Base-by-base conservation (phyloP, 2,329 filamentous ascomycete genomes). In the Colletotrichum gigasporum region DNA sequence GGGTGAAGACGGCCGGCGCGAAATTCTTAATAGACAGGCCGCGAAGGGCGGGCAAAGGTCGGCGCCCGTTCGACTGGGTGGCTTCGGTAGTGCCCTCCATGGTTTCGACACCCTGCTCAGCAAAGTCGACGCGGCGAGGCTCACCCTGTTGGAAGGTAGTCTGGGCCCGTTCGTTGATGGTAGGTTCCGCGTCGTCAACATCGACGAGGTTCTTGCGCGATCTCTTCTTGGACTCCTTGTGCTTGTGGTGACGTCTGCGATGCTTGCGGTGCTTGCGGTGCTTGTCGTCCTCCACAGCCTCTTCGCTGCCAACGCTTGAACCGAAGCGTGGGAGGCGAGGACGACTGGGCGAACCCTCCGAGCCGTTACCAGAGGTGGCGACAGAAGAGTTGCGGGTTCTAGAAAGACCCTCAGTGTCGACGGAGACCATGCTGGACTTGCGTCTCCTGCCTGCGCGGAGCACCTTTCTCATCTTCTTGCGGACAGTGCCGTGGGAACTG, bases 371-470 rank as follows among this genome's bases (percentile, higher is more conserved):
- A n/a, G 82, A 80, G 3, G 77, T 78, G 20, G 77, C 79, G 41
- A 81, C 77, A 1, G 83, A 85, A 0, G 80, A 76, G 5, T 78
- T 77, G 4, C 78, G 77, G 10, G 74, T 78, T 6, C 69, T 77
- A 73, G 58, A 32, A 6, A 55, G 63, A n/a, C 51, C 63, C 9
- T 65, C 63, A 2, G 83, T 87, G 12, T 92, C 90, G 65, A 87
- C 86, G 22, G 90, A 94, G 71, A 88, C 88, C 32, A 85, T 82
- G 69, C 90, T 95, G 0, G 91, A 94, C 82, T 95, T 96, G 76
- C 92, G 89, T 68, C 87, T 89, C 71, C 87, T 87, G 55, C 90
- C 85, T 47, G 85, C 83, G 63, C 89, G 90, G 70, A 97, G 90
- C 22, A 91, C 91, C 69, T 91, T 85, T 76, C 89, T 93, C 75